Base-by-base conservation (phyloP, 2,329 filamentous ascomycete species). In the Volutella citrinella region DNA sequence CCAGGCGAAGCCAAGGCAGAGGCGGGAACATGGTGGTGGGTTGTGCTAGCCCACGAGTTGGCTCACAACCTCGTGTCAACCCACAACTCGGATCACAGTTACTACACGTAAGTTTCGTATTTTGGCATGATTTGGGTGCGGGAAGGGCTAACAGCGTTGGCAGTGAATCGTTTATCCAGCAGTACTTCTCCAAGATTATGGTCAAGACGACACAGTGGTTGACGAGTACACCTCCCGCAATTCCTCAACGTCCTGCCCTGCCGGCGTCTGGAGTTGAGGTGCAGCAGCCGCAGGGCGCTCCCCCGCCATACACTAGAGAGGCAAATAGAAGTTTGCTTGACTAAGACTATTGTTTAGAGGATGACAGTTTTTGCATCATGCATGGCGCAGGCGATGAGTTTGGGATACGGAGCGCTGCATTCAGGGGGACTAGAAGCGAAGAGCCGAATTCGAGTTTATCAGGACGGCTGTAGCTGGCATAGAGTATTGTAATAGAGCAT, bases 1-100 rank as follows among this genome's bases (percentile, higher is more conserved):
- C 55, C 29, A 16, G 58, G 59, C 3, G 64, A 72, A 34, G 76
- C 68, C 12, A 79, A 69, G 56, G 70, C 78, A 5, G 84, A 93
- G 41, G 87, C 87, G 4, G 69, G 80, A 37, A 77, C 84, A 2
- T 95, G 90, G 70, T 97, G 91, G 91, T 96, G 85, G 78, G 85
- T 95, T 45, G 89, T 93, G n/a, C 61, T 96, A 42, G 94, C 89
- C 43, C 93, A 98, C 59, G 94, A 98, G 65, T 66, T 98, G 60
- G 90, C 93, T 38, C 93, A 98, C 64, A 98, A 98, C 58, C 66
- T 98, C 34, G 87, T 95, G 8, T 65, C 67, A 22, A 74, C 80
- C 43, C 91, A 97, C 60, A 84, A 83, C 53, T 71, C 84, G 12
- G 76, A 84, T 34, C 88, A 95, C 61, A 86, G 82, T 52, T 95